phyloP scores from a whole-genome alignment of 306 rosid species.

The Malus sylvestris region DNA sequence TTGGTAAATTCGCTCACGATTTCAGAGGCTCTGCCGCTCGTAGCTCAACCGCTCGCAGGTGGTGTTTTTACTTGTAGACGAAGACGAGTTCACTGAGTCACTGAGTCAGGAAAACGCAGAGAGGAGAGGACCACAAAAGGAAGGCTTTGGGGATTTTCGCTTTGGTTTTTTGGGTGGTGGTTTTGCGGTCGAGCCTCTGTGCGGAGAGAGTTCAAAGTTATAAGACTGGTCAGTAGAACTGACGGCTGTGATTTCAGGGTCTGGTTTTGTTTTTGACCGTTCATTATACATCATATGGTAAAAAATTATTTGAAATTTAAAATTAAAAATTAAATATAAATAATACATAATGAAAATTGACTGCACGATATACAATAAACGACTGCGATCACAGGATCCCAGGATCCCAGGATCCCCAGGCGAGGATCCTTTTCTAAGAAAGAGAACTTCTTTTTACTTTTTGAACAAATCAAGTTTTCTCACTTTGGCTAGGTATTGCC shows the following conservation, averaged over 20 bases:
- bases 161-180: background rate
- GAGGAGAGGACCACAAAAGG: background rate
- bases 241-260: background rate
- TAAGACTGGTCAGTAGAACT: background rate
- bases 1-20: background rate
- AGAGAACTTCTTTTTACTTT: background rate
- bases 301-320: no score
- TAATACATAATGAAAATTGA: no score
- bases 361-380: no score
- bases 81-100: background rate
- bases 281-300: fast-evolving
- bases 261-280: background rate
- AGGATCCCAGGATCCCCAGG: fast-evolving
- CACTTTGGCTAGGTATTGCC: no score
- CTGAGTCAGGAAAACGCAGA: background rate
- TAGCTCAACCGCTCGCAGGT: background rate
- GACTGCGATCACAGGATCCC: fast-evolving
- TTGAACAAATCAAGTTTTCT: background rate
- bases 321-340: no score
- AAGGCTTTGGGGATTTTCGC: background rate
- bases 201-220: background rate
- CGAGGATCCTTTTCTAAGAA: no score
- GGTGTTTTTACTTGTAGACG: constrained; percentile 1
- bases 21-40: background rate
- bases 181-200: background rate